Evolutionary conservation across 345 rosid genomes (phyloP), one percentile per base, ranked within the genome.

Genomic region (Citrus medica): DNA sequence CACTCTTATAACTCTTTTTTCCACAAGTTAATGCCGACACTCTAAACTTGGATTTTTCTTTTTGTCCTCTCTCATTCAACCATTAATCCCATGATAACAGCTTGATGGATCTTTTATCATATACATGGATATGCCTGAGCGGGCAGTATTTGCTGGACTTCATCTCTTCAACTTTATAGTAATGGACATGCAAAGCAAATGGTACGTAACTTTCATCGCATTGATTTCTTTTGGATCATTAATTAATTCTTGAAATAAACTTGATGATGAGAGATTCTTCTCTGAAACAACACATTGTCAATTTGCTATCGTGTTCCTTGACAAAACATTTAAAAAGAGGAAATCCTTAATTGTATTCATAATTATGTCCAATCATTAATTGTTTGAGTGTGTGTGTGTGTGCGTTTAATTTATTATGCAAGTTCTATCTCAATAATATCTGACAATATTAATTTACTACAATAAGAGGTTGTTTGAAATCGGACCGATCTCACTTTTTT

Each of bases 111-210:
- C 66, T 2, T 22, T 24, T 51, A n/a, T 40, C 14, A 10, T 2
- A 40, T 1, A 13, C 9, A 21, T 35, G 35, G 8, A 27, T 7
- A 46, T 42, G 51, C 3, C 1, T 46, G 5, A 16, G 17, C 51
- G 60, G 42, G 42, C 69, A 6, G 69, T 27, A 42, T 63, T 75
- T 75, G 33, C 77, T 40, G 0, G 69, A 74, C 59, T 61, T 62
- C 77, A 16, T 40, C 77, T 21, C 69, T 5, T 75, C 28, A 42
- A 9, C 38, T 25, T 59, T 14, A 24, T 6, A 7, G 16, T n/a
- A 4, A 10, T 13, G 6, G 37, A 37, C 16, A 38, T 25, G 76
- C 67, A 59, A 37, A 59, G 37, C 3, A 7, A 2, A 1, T 19
- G 4, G 56, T 7, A 0, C 46, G 59, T 30, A 69, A 9, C n/a